These are phyloP conservation scores for Henningerozyma blattae DNA, from an alignment of 805 yeast species.

Conservation along the genomic window DNA sequence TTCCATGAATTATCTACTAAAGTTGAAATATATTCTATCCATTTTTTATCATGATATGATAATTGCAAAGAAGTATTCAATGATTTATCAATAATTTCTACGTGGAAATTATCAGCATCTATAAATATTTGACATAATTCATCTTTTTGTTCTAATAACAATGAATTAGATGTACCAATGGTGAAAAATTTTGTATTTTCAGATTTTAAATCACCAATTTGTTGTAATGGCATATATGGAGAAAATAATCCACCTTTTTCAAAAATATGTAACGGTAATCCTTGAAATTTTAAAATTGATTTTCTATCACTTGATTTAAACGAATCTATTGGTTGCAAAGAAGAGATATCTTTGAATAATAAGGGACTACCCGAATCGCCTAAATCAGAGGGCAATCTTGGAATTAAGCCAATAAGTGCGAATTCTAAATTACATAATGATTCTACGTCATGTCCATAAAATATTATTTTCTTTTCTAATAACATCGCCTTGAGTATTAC, in stretches of 20 bases:
- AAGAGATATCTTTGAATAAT: constrained; percentile 40
- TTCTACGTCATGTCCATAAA: constrained; percentile 74
- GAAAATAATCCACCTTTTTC: constrained; percentile 80
- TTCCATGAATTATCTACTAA: constrained; percentile 38
- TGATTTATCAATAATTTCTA: constrained; percentile 33
- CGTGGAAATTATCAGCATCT: constrained; percentile 42
- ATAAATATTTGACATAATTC: constrained; percentile 60
- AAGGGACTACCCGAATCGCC: constrained; percentile 73
- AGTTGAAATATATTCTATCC: constrained; percentile 47
- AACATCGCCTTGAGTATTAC: constrained; percentile 65
- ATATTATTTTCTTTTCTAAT: constrained; percentile 59
- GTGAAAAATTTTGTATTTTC: constrained; percentile 50
- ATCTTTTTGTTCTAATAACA: constrained; percentile 53
- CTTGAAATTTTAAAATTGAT: constrained; percentile 69
- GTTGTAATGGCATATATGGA: constrained; percentile 92
- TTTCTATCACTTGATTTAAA: constrained; percentile 67
- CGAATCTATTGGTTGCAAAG: constrained; percentile 47
- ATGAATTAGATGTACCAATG: constrained; percentile 80
- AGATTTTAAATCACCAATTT: constrained; percentile 57
- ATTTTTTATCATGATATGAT: constrained; percentile 57
- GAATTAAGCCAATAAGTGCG: constrained; percentile 72
- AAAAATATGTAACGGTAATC: constrained; percentile 78
- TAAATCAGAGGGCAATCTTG: constrained; percentile 61
- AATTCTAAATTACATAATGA: constrained; percentile 72
- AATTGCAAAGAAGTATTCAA: constrained; percentile 34